Evolutionary conservation across 305 asterid genomes (phyloP), one percentile per base, ranked within the genome.

Genomic region (Solanum hybrid): DNA sequence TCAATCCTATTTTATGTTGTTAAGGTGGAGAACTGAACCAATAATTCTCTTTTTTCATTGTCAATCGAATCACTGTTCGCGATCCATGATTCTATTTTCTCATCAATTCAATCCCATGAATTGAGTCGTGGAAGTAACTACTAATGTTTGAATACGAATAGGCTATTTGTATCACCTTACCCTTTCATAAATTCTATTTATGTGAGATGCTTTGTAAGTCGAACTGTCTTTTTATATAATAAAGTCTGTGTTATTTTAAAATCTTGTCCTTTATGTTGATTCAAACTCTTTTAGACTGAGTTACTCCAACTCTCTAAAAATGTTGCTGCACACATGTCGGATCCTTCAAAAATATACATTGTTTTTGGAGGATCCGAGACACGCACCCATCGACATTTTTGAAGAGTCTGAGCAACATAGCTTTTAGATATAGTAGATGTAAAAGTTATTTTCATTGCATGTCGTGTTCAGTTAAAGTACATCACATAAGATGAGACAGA

Each of bases 301-400:
- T 19, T 60, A 19, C 71, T 60, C 0, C 0, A 60, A 60, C 71
- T 60, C 71, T 60, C 24, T 19, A 60, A 60, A 60, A 60, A 60
- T 19, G 0, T 60, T 60, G 71, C 0, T 17, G 26, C 71, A 19
- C 0, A 56, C 69, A 17, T 56, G 10, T 56, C 2, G 10, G 4
- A 7, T 56, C 0, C 69, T 56, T 56, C n/a, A 6, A 56, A 42
- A 12, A 42, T 13, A 42, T 42, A 42, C 56, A 42, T 0, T 14
- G 0, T 45, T 45, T 45, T 45, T 45, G 22, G 19, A 45, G 64
- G 64, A 14, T 45, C 8, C 22, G 8, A 45, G 19, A 45, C 64
- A 45, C 1, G 69, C 69, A 56, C n/a, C 69, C 24, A 56, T 56
- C 4, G 0, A 15, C 2, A 17, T 56, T 60, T 60, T 60, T 60